Conservation (phyloP, 1,139 yeast species). For the Meyerozyma smithsonii region DNA sequence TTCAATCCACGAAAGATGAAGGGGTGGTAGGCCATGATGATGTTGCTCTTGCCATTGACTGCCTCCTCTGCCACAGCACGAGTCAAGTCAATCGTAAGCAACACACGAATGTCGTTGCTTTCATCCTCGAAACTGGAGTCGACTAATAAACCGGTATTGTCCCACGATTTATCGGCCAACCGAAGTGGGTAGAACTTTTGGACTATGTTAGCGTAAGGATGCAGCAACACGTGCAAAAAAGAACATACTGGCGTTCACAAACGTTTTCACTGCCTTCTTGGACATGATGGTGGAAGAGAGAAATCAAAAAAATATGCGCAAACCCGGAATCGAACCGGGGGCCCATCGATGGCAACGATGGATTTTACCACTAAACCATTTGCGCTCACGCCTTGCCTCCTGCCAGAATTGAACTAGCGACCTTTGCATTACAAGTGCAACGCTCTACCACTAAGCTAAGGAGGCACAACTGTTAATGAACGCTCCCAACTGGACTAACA, state of each 20-base stretch:
- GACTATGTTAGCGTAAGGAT: constrained; percentile 24
- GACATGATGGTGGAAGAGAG: constrained; percentile 24
- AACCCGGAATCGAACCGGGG: constrained; percentile 18
- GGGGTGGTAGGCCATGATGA: constrained; percentile 90
- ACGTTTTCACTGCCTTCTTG: constrained; percentile 37
- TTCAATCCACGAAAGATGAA: constrained; percentile 89
- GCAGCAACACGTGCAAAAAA: background rate
- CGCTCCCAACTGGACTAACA: background rate
- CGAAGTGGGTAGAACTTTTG: constrained; percentile 68
- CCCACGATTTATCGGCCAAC: constrained; percentile 88
- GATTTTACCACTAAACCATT: constrained; percentile 18
- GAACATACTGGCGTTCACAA: constrained; percentile 41
- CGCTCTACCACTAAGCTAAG: constrained; percentile 96
- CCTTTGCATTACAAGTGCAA: constrained; percentile 95
- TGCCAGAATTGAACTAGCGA: constrained; percentile 95
- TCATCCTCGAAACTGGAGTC: constrained; percentile 44
- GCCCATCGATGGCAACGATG: constrained; percentile 18
- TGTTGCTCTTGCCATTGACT: constrained; percentile 39
- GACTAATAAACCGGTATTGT: constrained; percentile 83
- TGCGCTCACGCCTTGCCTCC: constrained; percentile 48
- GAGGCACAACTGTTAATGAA: constrained; percentile 38
- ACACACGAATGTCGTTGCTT: constrained; percentile 34
- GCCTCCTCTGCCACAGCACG: constrained; percentile 86
- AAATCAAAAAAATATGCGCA: constrained; percentile 17
- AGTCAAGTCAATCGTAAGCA: constrained; percentile 83